Evolutionary conservation across 371 early-diverging fungal species (phyloP), one percentile per base, ranked within the genome.

Genomic region (Apophysomyces elegans): DNA sequence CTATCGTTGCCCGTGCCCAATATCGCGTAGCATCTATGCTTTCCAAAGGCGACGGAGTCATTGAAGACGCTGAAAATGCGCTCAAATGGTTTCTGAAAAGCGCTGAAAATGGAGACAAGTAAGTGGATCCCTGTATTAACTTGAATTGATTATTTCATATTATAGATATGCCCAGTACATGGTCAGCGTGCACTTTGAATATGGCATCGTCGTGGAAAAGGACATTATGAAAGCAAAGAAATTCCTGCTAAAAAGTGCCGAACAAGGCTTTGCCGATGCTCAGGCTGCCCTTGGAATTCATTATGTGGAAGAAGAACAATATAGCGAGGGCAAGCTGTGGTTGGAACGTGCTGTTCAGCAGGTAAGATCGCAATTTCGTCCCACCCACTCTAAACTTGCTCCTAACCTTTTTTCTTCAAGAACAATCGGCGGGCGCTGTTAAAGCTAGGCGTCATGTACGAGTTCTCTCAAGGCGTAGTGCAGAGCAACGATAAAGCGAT

Each of bases 111-210:
- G 70, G 74, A 26, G 78, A 78, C 61, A 78, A 73, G 83, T 82
- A 78, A 72, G 61, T 61, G 36, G 11, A 46, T 37, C 37, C 37
- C 44, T 44, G 37, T 4, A n/a, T 16, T 36, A 26, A 26, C 38
- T 64, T 39, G 2, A 5, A 13, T 5, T 54, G 56, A 1, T 54
- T 43, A 56, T 21, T 14, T 18, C 63, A 8, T 56, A 16, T 41
- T 8, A 58, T n/a, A 83, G 83, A 62, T 80, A 80, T 65, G 80
- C 80, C 21, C 83, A 83, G 44, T 83, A 75, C 38, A 71, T 83
- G 5, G 58, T 76, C 13, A 80, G 83, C 65, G 62, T 80, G 58
- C 74, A 80, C 62, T 77, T 73, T 65, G 79, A 83, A 59, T 54
- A 79, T 69, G 83, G 83, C 36, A 63, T 77, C n/a, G 73, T 69